Evolutionary conservation across 164 flowering plant genomes (phyloP).

Genomic region (Aristolochia fimbriata): DNA sequence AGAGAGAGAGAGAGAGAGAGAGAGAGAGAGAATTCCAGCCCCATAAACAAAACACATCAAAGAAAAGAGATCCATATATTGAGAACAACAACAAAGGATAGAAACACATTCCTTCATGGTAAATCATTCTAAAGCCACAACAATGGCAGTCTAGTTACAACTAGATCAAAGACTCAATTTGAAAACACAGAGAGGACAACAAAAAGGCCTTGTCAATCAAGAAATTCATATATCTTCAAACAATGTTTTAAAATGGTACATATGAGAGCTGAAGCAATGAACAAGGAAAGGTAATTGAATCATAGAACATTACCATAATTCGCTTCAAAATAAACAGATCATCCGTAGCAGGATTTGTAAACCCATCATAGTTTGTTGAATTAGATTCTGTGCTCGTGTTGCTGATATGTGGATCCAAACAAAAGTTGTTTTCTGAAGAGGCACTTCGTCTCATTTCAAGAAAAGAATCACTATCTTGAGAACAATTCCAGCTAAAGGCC

Average conservation of each 20-base stretch:
- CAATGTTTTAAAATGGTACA: no score
- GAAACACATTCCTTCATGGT: no score
- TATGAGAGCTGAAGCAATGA: no score
- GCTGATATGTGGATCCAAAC: conserved; percentile 14
- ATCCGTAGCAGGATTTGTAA: conserved; percentile 19
- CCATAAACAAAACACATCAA: neutral
- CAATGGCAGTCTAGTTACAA: no score
- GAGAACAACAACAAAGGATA: no score
- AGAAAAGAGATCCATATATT: no score
- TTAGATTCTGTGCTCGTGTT: conserved; percentile 12
- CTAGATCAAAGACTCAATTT: no score
- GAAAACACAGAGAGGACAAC: no score
- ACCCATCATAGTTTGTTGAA: conserved; percentile 23
- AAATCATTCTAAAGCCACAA: no score
- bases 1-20: neutral
- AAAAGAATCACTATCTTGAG: conserved; percentile 28
- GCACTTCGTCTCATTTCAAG: conserved; percentile 15
- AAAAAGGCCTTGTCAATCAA: no score
- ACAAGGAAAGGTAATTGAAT: no score
- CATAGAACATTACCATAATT: conserved; percentile 50
- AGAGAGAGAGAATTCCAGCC: neutral
- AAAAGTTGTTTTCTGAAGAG: conserved; percentile 10
- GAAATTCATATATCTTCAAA: no score
- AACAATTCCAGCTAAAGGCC: conserved; percentile 80
- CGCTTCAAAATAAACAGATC: conserved; percentile 81